phyloP scores from a whole-genome alignment of 352 stramenopile genomes.

The Phytopythium aichiense region DNA sequence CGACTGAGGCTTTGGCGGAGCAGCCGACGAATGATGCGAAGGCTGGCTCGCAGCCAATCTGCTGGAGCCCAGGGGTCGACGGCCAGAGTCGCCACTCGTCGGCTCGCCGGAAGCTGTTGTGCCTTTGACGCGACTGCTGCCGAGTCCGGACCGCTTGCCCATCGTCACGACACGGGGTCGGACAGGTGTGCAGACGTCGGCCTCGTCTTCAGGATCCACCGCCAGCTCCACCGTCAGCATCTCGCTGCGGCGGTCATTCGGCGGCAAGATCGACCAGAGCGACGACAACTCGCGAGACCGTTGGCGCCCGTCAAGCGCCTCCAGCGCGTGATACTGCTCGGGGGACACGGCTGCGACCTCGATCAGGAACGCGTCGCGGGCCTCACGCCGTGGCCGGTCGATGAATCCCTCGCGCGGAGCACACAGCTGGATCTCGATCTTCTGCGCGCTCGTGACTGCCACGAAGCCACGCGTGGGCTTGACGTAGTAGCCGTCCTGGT shows the following conservation, averaged over 20 bases:
- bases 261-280: conserved; percentile 38
- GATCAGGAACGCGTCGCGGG: conserved; percentile 67
- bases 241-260: conserved; percentile 24
- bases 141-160: background rate
- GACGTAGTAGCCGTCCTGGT: conserved; percentile 71
- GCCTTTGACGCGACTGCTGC: conserved; percentile 3
- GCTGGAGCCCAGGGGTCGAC: background rate
- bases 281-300: conserved; percentile 28
- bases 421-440: conserved; percentile 57
- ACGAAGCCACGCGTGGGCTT: conserved; percentile 69
- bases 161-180: background rate
- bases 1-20: background rate
- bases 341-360: conserved; percentile 53
- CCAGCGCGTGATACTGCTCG: conserved; percentile 33
- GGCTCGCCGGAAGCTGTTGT: conserved; percentile 2
- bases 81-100: background rate
- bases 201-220: conserved; percentile 8
- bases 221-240: conserved; percentile 36
- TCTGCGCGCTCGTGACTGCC: conserved; percentile 45
- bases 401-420: conserved; percentile 28
- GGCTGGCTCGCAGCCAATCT: background rate
- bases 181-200: conserved; percentile 3
- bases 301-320: conserved; percentile 31
- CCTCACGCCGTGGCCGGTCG: conserved; percentile 40
- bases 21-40: background rate